Base-by-base conservation (phyloP, 1,139 yeast species). In the Yamadazyma trypodendri region DNA sequence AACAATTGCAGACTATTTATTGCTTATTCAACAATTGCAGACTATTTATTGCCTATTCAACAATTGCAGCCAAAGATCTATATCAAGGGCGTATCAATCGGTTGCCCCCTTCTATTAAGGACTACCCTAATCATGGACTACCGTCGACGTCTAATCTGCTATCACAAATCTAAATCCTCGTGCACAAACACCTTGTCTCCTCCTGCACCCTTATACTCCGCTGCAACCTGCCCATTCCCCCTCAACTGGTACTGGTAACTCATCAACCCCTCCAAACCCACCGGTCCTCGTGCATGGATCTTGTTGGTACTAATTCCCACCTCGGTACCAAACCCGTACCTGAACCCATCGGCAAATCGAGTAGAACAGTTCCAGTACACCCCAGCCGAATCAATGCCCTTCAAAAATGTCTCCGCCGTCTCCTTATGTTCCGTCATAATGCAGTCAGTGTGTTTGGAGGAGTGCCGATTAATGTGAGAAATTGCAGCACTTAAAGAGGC, bases 291-390 rank as follows among this genome's bases (percentile, higher is more conserved):
- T 11, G 98, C 96, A 58, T 94, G 98, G 48, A 94, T 88, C 60
- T 92, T 92, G 57, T 90, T 89, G 33, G 98, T 94, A 42, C 96
- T 84, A 44, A 94, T 90, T 28, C 99, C 99, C 21, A 94, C 98
- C 61, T 94, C 99, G 7, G 98, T 84, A 37, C 99, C 99, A 58
- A 94, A 92, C 0, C 99, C 99, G 56, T 89, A 94, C 58, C 98
- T 78, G 71, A 88, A 92, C 2, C 99, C 99, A 63, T 94, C 99
- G 8, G 98, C 97, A 64, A 94, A 94, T 56, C 99, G 75, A 2
- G 97, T 88, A 8, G 96, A 85, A 36, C 95, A 90, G 57, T 94
- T 94, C 97, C 97, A 90, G 67, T 88, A 94, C n/a, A 92, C 96
- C 40, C 97, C 97, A 2, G 97, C 86, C 5, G 97, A 86, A 60